Percentiles rank a stretch among this genome's conserved stretches.
These are phyloP conservation scores for Alternaria infectoria DNA, from an alignment of 2,329 filamentous ascomycete genomes.

Conservation along the genomic window DNA sequence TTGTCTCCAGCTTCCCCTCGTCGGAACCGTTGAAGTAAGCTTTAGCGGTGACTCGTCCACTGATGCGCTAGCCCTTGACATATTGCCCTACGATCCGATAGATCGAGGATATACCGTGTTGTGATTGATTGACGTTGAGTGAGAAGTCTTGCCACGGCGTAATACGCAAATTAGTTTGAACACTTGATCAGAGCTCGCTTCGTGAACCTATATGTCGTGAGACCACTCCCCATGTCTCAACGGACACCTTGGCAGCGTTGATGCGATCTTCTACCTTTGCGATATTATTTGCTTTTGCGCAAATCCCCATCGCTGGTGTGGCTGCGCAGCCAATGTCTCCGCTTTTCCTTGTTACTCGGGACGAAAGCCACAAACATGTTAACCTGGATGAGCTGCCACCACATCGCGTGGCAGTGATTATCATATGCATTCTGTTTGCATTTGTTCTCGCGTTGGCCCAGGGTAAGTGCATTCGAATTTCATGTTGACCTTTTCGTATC, in stretches of 20 bases:
- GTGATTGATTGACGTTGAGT: not conserved
- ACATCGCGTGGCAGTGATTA: constrained; percentile 15
- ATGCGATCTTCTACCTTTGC: not conserved
- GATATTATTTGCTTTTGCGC: not conserved
- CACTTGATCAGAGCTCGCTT: not conserved
- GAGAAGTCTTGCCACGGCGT: not conserved
- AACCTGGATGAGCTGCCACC: constrained; percentile 8
- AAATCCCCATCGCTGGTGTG: not conserved
- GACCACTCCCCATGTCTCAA: not conserved
- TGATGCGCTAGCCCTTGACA: not conserved
- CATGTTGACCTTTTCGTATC: no score
- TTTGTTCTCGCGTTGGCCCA: constrained; percentile 25
- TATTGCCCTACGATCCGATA: not conserved
- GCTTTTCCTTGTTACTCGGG: not conserved
- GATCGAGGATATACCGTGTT: not conserved
- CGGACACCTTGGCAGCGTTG: not conserved
- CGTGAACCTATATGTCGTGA: not conserved
- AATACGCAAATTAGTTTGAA: not conserved
- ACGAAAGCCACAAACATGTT: not conserved
- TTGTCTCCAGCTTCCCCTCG: not conserved
- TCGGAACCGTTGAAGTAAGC: not conserved
- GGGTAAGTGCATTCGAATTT: constrained; percentile 13
- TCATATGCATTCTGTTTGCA: constrained; percentile 18
- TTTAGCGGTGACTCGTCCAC: not conserved
- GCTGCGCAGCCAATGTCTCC: not conserved